Conservation (phyloP, 164 flowering plant genomes). For the Cinnamomum micranthum region DNA sequence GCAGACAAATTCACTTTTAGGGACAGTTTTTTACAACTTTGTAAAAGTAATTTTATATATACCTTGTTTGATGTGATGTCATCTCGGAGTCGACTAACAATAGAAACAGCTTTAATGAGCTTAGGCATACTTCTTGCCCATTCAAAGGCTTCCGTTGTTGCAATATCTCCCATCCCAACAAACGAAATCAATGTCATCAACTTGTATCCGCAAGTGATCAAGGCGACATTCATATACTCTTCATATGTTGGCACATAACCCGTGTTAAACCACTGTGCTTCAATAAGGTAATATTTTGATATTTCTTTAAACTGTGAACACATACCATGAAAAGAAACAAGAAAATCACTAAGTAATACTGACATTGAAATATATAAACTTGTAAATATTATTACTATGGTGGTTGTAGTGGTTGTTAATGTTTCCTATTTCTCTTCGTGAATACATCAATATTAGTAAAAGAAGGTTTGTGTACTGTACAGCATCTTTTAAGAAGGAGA, state of each 20-base stretch:
- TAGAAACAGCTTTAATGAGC: not conserved
- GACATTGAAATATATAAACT: no score
- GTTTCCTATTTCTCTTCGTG: not conserved
- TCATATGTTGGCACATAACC: constrained; percentile 29
- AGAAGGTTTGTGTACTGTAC: not conserved
- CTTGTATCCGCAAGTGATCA: constrained; percentile 3
- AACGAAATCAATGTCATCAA: constrained; percentile 10
- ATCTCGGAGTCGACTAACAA: not conserved
- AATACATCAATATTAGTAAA: no score
- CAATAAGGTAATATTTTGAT: constrained; percentile 5
- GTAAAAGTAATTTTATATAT: no score
- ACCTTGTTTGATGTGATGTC: constrained; percentile 4
- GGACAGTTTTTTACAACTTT: no score
- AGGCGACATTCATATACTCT: constrained; percentile 24
- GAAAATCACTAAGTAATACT: not conserved
- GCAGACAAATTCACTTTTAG: no score
- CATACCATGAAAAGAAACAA: not conserved
- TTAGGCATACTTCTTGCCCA: constrained; percentile 25
- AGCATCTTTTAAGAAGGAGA: not conserved
- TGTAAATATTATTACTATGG: not conserved
- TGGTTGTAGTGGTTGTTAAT: no score
- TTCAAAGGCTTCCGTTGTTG: constrained; percentile 23
- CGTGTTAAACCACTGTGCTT: constrained; percentile 33
- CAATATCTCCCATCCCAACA: constrained; percentile 26
- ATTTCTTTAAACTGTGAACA: not conserved